Evolutionary conservation across 2,329 filamentous ascomycete species (phyloP).

Genomic region (Aspergillus awamori): DNA sequence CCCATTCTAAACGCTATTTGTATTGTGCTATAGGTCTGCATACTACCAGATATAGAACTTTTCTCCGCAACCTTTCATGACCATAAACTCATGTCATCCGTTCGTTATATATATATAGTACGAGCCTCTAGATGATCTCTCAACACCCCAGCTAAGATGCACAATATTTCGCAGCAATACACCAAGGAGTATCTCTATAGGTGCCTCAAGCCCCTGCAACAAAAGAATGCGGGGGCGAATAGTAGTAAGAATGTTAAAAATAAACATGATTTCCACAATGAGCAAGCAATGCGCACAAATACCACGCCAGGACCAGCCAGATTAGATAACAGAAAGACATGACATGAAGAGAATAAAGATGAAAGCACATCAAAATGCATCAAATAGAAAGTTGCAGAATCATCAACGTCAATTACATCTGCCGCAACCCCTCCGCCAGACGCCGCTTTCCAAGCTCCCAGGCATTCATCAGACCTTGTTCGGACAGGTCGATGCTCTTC

Average conservation of each 20-base stretch:
- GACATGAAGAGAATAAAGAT: constrained; percentile 22
- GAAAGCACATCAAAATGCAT: constrained; percentile 20
- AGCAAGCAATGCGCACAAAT: constrained; percentile 30
- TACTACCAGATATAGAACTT: no score
- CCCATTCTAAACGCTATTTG: not conserved
- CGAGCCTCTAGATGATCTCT: not conserved
- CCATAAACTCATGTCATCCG: not conserved
- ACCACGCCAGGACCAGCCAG: constrained; percentile 43
- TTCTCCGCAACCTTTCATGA: no score
- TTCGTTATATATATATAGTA: not conserved
- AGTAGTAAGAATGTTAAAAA: constrained; percentile 18
- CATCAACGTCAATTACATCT: constrained; percentile 32
- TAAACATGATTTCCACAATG: constrained; percentile 23
- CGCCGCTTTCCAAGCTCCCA: constrained; percentile 93
- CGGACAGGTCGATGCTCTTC: constrained; percentile 91
- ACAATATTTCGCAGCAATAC: constrained; percentile 7
- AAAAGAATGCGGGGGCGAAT: constrained; percentile 13
- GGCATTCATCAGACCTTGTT: constrained; percentile 91
- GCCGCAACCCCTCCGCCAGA: constrained; percentile 85
- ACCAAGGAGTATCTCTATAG: constrained; percentile 29
- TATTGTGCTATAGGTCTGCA: not conserved
- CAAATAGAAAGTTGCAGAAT: not conserved
- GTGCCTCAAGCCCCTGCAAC: constrained; percentile 18
- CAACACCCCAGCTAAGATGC: not conserved
- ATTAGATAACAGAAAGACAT: constrained; percentile 28